Base-by-base conservation (phyloP, 768 basidiomycete genomes). In the Suillus americanus region DNA sequence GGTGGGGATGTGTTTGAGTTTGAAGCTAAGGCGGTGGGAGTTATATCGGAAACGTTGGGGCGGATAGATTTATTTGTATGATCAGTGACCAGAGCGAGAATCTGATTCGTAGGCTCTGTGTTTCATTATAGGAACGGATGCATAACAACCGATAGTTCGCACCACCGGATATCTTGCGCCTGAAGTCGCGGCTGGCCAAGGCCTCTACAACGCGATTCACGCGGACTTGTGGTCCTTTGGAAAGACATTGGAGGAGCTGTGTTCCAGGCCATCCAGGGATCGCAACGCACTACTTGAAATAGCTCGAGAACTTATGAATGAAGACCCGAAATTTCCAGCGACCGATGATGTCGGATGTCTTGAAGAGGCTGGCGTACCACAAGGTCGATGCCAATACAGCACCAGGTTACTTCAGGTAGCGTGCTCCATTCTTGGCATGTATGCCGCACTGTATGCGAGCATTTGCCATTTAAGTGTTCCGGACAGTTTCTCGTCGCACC, bases 1-100 rank as follows among this genome's bases (percentile, higher is more conserved):
- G 77, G 80, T 0, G 78, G 80, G 4, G 76, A 78, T 20, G 63
- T 75, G 30, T 71, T 80, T 9, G 77, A 75, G 35, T 78, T 79
- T 50, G 72, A 72, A 55, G 77, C 78, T 37, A 81, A 81, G 61
- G 78, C 79, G 2, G 75, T 79, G 18, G 80, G 77, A 0, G 71
- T 78, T 12, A 74, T 82, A 28, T 82, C 68, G 13, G 67, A 54
- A 20, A 71, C 71, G 28, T 46, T 75, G 7, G 66, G 68, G 14
- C 48, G 69, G 18, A 65, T 50, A 9, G 69, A 73, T 65, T 3
- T 73, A 23, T 70, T 73, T 38, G 65, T 66, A 60, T 72, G 64
- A 63, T 6, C 33, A 38, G 53, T 40, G 38, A 40, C 0, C 16
- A 43, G 9, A 20, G 9, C 9, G 3, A n/a, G 20, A n/a, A 3